Percentiles rank a stretch among this genome's conserved stretches.
These are phyloP conservation scores for Asterella californica DNA, from an alignment of 225 moss, liverwort and hornwort species.

Conservation along the genomic window DNA sequence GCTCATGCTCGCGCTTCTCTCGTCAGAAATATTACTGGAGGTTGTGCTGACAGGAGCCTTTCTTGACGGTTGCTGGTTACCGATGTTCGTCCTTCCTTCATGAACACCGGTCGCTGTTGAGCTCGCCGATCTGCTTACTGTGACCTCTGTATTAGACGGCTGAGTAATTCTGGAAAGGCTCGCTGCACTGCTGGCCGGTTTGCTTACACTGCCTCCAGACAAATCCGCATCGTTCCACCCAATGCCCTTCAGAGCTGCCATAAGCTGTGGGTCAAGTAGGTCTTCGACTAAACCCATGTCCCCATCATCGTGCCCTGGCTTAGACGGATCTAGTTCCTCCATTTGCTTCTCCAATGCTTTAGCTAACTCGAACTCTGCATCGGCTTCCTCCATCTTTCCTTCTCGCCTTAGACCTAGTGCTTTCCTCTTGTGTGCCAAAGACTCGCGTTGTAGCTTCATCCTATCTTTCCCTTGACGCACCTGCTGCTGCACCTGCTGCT, in stretches of 20 bases:
- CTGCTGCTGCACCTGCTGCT: constrained; percentile 76
- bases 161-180: constrained; percentile 18
- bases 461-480: constrained; percentile 94
- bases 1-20: neutral
- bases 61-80: constrained; percentile 6
- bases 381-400: constrained; percentile 95
- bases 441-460: constrained; percentile 95
- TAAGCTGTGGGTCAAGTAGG: constrained; percentile 84
- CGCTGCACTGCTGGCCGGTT: constrained; percentile 24
- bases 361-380: constrained; percentile 85
- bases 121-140: constrained; percentile 4
- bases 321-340: constrained; percentile 69
- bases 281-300: constrained; percentile 75
- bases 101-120: neutral
- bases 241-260: constrained; percentile 80
- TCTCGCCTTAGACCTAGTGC: constrained; percentile 80
- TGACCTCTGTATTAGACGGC: neutral
- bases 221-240: constrained; percentile 70
- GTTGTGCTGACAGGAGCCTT: neutral
- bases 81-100: constrained; percentile 1
- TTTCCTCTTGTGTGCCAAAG: constrained; percentile 93
- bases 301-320: constrained; percentile 53
- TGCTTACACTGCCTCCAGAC: constrained; percentile 34
- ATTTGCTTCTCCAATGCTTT: constrained; percentile 92
- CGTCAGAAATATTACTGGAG: neutral